Base-by-base conservation (phyloP, 441 rosid genomes). In the Raphanus hybrid region DNA sequence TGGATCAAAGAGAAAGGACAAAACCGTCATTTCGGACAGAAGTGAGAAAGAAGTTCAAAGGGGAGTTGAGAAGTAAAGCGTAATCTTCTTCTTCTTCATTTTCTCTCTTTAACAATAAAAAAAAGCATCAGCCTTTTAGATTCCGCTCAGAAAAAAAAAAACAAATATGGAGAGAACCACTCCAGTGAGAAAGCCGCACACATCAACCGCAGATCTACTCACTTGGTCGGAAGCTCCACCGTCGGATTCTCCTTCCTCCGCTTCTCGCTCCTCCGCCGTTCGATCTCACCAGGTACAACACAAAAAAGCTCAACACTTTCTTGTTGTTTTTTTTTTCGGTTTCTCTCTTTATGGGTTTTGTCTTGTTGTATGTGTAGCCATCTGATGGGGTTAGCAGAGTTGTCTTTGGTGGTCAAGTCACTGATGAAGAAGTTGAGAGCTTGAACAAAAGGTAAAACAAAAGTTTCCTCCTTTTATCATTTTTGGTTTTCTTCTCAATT, bases 391-490 rank as follows among this genome's bases (percentile, higher is more conserved):
- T 96, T 79, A 85, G 92, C 59, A 96, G 87, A 82, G 98, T 92
- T 75, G 97, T 96, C 75, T 96, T 93, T 75, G 99, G 99, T 2
- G 99, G 99, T 54, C 98, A 93, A 84, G 96, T 96, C 64, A 93
- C 98, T 1, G 99, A 92, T 45, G 98, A 93, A 85, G 99, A 93
- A 82, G 79, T 74, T 52, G 97, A 91, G 85, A 89, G 90, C 83
- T 85, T 96, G 74, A 91, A 89, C 84, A 86, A 79, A 80, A 88
- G 96, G 99, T 96, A 29, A 84, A 29, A 84, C 85, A 29, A 34
- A 18, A 23, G 9, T 35, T 83, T 72, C 39, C 70, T 37, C 23
- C 0, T 41, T 41, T 26, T 52, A 11, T 67, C 35, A 57, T 29
- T 8, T 29, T 29, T 29, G 3, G 32, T 16, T 43, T 62, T 79